A percentile compares a stretch with the other conserved stretches of the same genome.
Evolutionary conservation across 164 flowering plant species (phyloP).

Genomic region (Nymphaea thermarum): DNA sequence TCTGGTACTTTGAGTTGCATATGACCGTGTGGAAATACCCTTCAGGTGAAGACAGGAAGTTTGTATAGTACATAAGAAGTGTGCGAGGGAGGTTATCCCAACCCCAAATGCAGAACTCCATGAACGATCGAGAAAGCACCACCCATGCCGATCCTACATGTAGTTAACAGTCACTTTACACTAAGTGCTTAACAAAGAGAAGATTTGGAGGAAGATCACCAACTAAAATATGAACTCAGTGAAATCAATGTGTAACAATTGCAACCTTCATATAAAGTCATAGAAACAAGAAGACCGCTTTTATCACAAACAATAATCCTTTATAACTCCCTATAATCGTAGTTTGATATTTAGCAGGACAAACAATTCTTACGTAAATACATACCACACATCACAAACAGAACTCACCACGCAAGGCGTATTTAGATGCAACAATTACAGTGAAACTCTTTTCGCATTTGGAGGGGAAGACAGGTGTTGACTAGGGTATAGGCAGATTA

Average conservation of each 20-base stretch:
- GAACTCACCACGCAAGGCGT: no score
- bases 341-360: background rate
- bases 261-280: no score
- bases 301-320: background rate
- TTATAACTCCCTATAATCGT: background rate
- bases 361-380: no score
- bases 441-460: no score
- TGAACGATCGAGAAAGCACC: slow-evolving; percentile 48
- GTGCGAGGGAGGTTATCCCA: slow-evolving; percentile 91
- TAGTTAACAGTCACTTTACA: background rate
- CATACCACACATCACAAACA: no score
- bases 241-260: background rate
- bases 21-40: slow-evolving; percentile 79
- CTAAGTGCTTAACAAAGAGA: background rate
- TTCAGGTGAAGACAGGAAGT: slow-evolving; percentile 58
- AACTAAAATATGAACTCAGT: background rate
- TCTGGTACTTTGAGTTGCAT: slow-evolving; percentile 71
- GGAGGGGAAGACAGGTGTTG: no score
- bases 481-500: no score
- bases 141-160: slow-evolving; percentile 64
- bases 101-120: slow-evolving; percentile 72
- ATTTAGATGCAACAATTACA: no score
- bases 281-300: background rate
- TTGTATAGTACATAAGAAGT: slow-evolving; percentile 79
- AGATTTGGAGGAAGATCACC: background rate